Evolutionary conservation across 495 filamentous ascomycete genomes (phyloP).

Genomic region (Beverwykella pulmonaria): DNA sequence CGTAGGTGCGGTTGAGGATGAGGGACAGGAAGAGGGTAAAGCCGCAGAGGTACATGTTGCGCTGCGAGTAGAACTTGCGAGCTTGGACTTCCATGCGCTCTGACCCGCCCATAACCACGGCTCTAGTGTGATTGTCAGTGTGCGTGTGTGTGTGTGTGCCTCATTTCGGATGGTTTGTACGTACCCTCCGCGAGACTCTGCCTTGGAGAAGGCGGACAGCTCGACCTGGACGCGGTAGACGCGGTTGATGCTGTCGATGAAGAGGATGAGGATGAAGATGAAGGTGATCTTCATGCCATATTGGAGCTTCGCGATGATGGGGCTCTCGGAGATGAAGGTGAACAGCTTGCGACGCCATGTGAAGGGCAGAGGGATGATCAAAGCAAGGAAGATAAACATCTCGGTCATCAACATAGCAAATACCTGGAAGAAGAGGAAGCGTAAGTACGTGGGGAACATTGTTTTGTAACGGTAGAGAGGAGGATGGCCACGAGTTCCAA

Average conservation of each 20-base stretch:
- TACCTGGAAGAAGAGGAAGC: slow-evolving; percentile 61
- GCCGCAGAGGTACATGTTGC: slow-evolving; percentile 99
- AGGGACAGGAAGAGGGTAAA: slow-evolving; percentile 98
- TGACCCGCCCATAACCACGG: slow-evolving; percentile 71
- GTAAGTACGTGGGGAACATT: slow-evolving; percentile 34
- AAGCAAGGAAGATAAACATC: slow-evolving; percentile 89
- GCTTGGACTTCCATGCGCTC: slow-evolving; percentile 98
- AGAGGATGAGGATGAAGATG: slow-evolving; percentile 96
- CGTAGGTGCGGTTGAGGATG: slow-evolving; percentile 98
- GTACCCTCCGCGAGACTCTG: slow-evolving; percentile 54
- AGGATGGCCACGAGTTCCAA: no score
- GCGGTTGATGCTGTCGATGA: slow-evolving; percentile 97
- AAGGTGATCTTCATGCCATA: slow-evolving; percentile 94
- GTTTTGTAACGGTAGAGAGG: neutral
- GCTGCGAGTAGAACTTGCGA: slow-evolving; percentile 99
- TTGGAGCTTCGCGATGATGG: slow-evolving; percentile 74
- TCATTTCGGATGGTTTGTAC: slow-evolving; percentile 38
- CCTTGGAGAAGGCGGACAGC: slow-evolving; percentile 62
- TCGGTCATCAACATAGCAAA: slow-evolving; percentile 89
- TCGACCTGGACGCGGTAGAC: slow-evolving; percentile 96
- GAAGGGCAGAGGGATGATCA: slow-evolving; percentile 91
- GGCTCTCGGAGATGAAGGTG: slow-evolving; percentile 89
- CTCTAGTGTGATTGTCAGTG: slow-evolving; percentile 46
- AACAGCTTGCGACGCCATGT: slow-evolving; percentile 85
- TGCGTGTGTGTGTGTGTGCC: slow-evolving; percentile 37